These are phyloP conservation scores for Strombidium stylifer DNA, from an alignment of 73 alveolate species.

Conservation along the genomic window DNA sequence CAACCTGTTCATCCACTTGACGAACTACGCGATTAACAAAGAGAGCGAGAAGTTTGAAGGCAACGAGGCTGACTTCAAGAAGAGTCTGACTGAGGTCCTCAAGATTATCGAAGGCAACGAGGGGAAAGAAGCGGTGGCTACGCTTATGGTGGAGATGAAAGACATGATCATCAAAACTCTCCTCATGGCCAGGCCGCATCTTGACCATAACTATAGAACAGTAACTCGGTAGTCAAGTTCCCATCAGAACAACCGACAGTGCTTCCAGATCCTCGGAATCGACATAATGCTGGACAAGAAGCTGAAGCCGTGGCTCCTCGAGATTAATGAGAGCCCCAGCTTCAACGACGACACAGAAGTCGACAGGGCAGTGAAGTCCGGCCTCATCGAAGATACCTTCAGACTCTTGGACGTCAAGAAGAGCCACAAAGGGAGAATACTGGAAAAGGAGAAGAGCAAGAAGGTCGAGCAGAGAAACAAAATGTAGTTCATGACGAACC, in stretches of 20 bases:
- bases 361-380: slow-evolving; percentile 72
- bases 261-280: slow-evolving; percentile 70
- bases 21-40: slow-evolving; percentile 84
- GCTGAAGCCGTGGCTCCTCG: slow-evolving; percentile 89
- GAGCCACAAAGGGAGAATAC: slow-evolving; percentile 36
- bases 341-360: slow-evolving; percentile 79
- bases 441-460: slow-evolving; percentile 37
- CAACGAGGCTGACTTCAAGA: slow-evolving; percentile 21
- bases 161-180: slow-evolving; percentile 67
- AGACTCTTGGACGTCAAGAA: slow-evolving; percentile 59
- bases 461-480: not conserved
- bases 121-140: slow-evolving; percentile 56
- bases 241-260: slow-evolving; percentile 42
- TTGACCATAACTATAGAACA: slow-evolving; percentile 58
- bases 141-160: slow-evolving; percentile 37
- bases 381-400: slow-evolving; percentile 74
- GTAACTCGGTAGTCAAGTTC: slow-evolving; percentile 57
- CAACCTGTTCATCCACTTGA: slow-evolving; percentile 75
- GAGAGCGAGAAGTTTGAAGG: slow-evolving; percentile 16
- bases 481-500: not conserved
- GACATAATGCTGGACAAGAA: slow-evolving; percentile 87
- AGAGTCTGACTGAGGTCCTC: slow-evolving; percentile 48
- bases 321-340: slow-evolving; percentile 86
- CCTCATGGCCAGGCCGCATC: slow-evolving; percentile 53
- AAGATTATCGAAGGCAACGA: slow-evolving; percentile 19